Base-by-base conservation (phyloP, 1,284 basidiomycete species). In the Peniophora sp. region DNA sequence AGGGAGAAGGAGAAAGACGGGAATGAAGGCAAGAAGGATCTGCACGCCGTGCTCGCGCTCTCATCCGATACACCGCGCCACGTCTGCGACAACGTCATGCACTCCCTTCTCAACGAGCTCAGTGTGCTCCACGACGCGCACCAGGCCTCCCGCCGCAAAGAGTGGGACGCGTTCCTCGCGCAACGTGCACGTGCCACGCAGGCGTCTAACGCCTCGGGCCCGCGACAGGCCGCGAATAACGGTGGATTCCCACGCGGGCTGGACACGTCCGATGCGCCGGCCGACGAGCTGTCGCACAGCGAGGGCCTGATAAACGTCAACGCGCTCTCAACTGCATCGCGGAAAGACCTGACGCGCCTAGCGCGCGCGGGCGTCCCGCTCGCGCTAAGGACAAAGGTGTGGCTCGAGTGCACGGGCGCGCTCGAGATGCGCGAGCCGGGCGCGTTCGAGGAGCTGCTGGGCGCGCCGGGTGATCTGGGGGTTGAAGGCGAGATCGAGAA, bases 381-480 rank as follows among this genome's bases (percentile, higher is more conserved):
- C 23, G 80, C 79, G 35, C 95, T 96, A 62, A 79, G 96, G 8
- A 76, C 87, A 24, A 93, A 96, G 62, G 78, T 92, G 37, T 95
- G 92, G 90, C 68, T 88, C 51, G 96, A 99, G 69, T 97, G 92
- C 64, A 92, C 87, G 53, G 93, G 94, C 1, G 94, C 88, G 1
- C 73, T 91, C 59, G 94, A 97, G 64, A 85, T 94, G 70, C 81
- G 83, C 52, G 93, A 97, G 60, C 96, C 96, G 0, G 96, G 97
- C 2, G 68, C 90, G 53, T 99, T 97, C 64, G 75, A 80, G 48
- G 96, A 98, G 63, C 68, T 98, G 52, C 70, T 96, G 22, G 79
- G 84, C 55, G 71, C 70, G 23, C 65, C 62, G n/a, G 37, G 18
- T 5, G 73, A 75, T 27, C 78, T 76, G 39, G 71, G 71, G 14